A percentile compares a stretch with the other conserved stretches of the same genome.
Conservation (phyloP, 257 asterid genomes). For the Petrea volubilis region DNA sequence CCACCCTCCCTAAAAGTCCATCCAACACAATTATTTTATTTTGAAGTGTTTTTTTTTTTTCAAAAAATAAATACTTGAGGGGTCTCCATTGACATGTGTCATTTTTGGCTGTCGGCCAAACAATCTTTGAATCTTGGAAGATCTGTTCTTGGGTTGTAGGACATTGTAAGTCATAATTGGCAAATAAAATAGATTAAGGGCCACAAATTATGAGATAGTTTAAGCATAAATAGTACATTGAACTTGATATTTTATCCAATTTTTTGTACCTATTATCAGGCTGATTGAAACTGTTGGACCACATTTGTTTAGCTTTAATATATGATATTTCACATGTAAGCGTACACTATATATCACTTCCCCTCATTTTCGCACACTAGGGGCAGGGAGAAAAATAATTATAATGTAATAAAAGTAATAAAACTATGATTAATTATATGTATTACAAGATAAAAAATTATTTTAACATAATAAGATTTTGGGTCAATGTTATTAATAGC, state of each 20-base stretch:
- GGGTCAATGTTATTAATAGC: too few relatives aligned
- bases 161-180: background rate
- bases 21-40: too few relatives aligned
- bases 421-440: too few relatives aligned
- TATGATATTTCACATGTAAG: background rate
- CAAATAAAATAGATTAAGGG: slow-evolving; percentile 4
- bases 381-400: too few relatives aligned
- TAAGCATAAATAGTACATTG: background rate
- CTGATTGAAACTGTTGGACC: background rate
- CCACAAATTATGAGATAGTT: background rate
- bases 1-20: too few relatives aligned
- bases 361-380: too few relatives aligned
- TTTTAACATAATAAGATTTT: too few relatives aligned
- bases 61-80: too few relatives aligned
- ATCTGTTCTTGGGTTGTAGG: background rate
- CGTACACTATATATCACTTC: background rate
- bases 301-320: background rate
- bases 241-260: background rate
- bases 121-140: background rate
- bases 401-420: too few relatives aligned
- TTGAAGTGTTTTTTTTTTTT: too few relatives aligned
- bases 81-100: background rate
- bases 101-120: background rate
- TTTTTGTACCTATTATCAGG: background rate
- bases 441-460: too few relatives aligned